A percentile compares a stretch with the other conserved stretches of the same genome.
phyloP scores from a whole-genome alignment of 352 stramenopile species.

The Phytophthora fragariaefolia region DNA sequence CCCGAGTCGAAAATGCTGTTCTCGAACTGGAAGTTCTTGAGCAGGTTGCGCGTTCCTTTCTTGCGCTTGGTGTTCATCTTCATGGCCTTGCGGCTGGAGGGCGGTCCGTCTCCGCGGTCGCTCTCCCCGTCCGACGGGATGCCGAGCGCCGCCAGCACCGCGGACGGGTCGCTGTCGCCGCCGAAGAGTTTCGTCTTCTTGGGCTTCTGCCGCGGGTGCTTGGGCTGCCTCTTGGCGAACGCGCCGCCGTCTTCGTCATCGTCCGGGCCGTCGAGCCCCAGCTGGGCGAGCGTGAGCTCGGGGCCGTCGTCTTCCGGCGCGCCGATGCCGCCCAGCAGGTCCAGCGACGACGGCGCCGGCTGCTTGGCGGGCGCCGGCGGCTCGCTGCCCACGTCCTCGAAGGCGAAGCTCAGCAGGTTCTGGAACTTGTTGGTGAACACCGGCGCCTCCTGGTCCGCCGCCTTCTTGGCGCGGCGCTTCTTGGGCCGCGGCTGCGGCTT shows the following conservation, averaged over 20 bases:
- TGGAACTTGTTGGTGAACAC: slow-evolving; percentile 89
- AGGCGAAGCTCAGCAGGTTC: slow-evolving; percentile 80
- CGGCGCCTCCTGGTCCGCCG: slow-evolving; percentile 27
- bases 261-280: slow-evolving; percentile 49
- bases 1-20: slow-evolving; percentile 84
- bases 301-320: slow-evolving; percentile 33
- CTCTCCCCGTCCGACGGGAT: slow-evolving; percentile 36
- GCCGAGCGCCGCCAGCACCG: slow-evolving; percentile 40
- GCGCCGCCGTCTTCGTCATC: slow-evolving; percentile 34
- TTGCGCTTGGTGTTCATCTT: slow-evolving; percentile 78
- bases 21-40: slow-evolving; percentile 89
- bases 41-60: slow-evolving; percentile 70
- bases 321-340: slow-evolving; percentile 38
- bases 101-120: slow-evolving; percentile 8
- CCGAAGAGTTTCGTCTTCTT: slow-evolving; percentile 54
- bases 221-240: slow-evolving; percentile 48
- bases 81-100: slow-evolving; percentile 50
- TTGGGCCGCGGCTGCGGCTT: slow-evolving; percentile 33
- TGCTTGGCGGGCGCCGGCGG: not conserved
- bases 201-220: slow-evolving; percentile 38
- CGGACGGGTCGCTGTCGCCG: slow-evolving; percentile 33
- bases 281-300: slow-evolving; percentile 49
- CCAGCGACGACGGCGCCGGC: slow-evolving; percentile 15
- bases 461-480: slow-evolving; percentile 29
- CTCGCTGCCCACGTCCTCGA: slow-evolving; percentile 46